phyloP scores from a whole-genome alignment of 2,329 filamentous ascomycete genomes.

The Botrytis fabae region DNA sequence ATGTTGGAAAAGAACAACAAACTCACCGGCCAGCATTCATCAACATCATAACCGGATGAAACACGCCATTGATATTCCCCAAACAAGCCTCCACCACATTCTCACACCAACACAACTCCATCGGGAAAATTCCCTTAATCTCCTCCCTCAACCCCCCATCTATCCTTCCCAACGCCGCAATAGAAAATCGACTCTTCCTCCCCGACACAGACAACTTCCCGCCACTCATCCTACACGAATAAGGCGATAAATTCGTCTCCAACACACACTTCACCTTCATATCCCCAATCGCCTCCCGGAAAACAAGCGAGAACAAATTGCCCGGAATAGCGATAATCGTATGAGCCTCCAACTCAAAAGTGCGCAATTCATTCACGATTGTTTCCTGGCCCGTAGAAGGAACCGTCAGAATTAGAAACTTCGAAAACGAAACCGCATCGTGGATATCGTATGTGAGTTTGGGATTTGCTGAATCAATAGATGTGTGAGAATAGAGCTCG shows the following conservation, averaged over 20 bases:
- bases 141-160: background rate
- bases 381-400: constrained; percentile 27
- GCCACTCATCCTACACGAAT: constrained; percentile 6
- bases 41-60: constrained; percentile 30
- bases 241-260: constrained; percentile 8
- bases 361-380: constrained; percentile 17
- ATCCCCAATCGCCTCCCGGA: background rate
- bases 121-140: constrained; percentile 22
- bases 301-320: constrained; percentile 7
- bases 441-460: constrained; percentile 22
- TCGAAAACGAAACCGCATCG: constrained; percentile 22
- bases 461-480: constrained; percentile 1
- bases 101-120: constrained; percentile 24
- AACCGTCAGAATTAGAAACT: constrained; percentile 25
- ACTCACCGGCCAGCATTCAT: constrained; percentile 28
- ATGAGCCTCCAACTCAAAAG: constrained; percentile 14
- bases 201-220: background rate
- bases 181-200: constrained; percentile 5
- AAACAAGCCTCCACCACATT: constrained; percentile 27
- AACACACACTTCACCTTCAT: background rate
- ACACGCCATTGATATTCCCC: constrained; percentile 30
- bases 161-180: background rate
- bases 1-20: background rate
- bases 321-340: constrained; percentile 6
- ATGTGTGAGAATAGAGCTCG: background rate